Base-by-base conservation (phyloP, 1,284 basidiomycete species). In the Gymnopus androsaceus region DNA sequence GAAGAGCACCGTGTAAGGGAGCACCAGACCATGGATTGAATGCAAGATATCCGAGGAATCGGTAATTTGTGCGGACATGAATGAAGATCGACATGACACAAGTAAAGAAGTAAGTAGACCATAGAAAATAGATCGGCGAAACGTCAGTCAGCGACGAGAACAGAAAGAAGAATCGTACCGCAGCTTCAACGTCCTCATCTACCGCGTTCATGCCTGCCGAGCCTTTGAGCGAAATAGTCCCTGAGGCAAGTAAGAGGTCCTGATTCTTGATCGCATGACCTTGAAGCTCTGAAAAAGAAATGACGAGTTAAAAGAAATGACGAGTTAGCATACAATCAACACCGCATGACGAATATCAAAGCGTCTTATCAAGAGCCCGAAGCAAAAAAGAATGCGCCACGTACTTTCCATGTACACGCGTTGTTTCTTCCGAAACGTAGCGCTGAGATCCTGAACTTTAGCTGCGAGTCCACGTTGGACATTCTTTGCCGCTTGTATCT, bases 391-490 rank as follows among this genome's bases (percentile, higher is more conserved):
- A 50, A 54, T 59, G 46, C 49, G 57, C 50, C 55, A 84, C 95
- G 75, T 67, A 96, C 95, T 94, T 73, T 96, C 91, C 86, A 99
- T 90, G 73, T 99, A 99, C 30, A 95, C 88, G 55, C 92, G 85
- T 74, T 99, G 97, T 76, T 97, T 98, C 79, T 96, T 98, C 58
- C 97, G 83, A 69, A 99, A 99, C n/a, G 87, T 78, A 19, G 88
- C 90, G 65, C 92, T 95, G 48, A 95, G 78, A 64, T 95, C 92
- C 76, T 99, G 97, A 9, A 98, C 87, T 68, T 94, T 92, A 23
- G 92, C 94, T 19, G 97, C 97, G 36, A 99, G 83, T 11, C 90
- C 95, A 30, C 95, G 87, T 72, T 99, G 96, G n/a, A 98, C 94
- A 68, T 99, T 99, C 74, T 93, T 89, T 40, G 92, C 90, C 1